A percentile compares a stretch with the other conserved stretches of the same genome.
phyloP scores from a whole-genome alignment of 257 asterid species.

The Galeopsis tetrahit region DNA sequence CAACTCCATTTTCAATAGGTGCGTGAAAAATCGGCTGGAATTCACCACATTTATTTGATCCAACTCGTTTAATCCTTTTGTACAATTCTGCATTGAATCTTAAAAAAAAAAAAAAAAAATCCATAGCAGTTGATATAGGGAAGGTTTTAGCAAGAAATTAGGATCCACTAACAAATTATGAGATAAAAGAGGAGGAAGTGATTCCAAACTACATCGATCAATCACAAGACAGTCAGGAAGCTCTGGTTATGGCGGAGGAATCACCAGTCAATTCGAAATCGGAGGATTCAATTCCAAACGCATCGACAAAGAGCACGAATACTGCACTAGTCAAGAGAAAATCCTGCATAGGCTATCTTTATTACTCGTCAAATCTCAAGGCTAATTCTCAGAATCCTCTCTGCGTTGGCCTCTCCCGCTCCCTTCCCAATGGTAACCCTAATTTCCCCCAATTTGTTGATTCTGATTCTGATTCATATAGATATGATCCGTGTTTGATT shows the following conservation, averaged over 20 bases:
- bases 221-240: not conserved
- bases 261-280: slow-evolving; percentile 20
- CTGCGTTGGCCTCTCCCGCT: slow-evolving; percentile 80
- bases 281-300: slow-evolving; percentile 33
- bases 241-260: slow-evolving; percentile 32
- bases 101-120: too few species aligned
- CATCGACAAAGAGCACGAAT: slow-evolving; percentile 33
- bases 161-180: too few species aligned
- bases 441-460: slow-evolving; percentile 8
- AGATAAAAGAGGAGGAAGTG: too few species aligned
- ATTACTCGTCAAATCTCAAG: slow-evolving; percentile 70
- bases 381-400: slow-evolving; percentile 73
- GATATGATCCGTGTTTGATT: too few species aligned
- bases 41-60: too few species aligned
- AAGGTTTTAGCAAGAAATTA: too few species aligned
- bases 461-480: not conserved
- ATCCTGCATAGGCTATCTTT: slow-evolving; percentile 83
- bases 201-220: not conserved
- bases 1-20: too few species aligned
- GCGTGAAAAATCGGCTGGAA: too few species aligned
- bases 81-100: too few species aligned
- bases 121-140: too few species aligned
- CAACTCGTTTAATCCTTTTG: too few species aligned
- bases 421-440: slow-evolving; percentile 74
- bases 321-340: slow-evolving; percentile 49